Conservation (phyloP, 495 filamentous ascomycete genomes). For the Mytilinidion resinicola region DNA sequence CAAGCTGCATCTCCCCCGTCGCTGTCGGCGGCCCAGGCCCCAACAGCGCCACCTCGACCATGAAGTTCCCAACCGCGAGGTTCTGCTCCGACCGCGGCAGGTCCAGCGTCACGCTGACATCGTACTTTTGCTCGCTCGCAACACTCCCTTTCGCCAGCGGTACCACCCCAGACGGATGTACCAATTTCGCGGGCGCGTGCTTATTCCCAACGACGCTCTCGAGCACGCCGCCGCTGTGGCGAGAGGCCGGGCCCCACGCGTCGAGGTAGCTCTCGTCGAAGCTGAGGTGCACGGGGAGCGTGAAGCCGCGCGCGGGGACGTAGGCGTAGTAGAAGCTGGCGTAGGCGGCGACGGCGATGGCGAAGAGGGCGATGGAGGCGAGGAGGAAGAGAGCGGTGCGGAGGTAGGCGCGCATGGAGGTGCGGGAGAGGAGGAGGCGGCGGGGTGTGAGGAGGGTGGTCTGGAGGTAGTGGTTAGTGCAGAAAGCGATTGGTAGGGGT, state of each 20-base stretch:
- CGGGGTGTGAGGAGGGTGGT: conserved; percentile 40
- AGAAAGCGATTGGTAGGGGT: background rate
- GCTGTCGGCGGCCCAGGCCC: conserved; percentile 24
- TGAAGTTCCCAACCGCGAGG: conserved; percentile 74
- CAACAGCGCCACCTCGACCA: conserved; percentile 71
- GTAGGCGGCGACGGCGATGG: conserved; percentile 61
- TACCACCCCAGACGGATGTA: conserved; percentile 49
- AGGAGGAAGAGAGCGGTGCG: conserved; percentile 57
- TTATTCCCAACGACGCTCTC: too few species aligned
- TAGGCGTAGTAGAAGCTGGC: conserved; percentile 73
- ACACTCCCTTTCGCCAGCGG: conserved; percentile 27
- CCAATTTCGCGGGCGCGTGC: too few species aligned
- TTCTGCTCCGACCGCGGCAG: conserved; percentile 58
- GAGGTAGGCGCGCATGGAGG: conserved; percentile 65
- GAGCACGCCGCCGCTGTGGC: background rate
- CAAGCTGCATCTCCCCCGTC: conserved; percentile 2
- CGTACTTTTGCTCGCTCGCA: conserved; percentile 54
- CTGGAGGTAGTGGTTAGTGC: conserved; percentile 17
- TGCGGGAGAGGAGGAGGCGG: conserved; percentile 54
- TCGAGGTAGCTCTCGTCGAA: conserved; percentile 50
- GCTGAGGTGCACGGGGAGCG: conserved; percentile 68
- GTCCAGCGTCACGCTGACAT: conserved; percentile 52
- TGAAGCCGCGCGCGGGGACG: conserved; percentile 63
- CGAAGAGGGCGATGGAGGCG: conserved; percentile 53
- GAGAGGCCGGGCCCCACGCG: background rate